Percentiles rank a stretch among this genome's conserved stretches.
phyloP scores from a whole-genome alignment of 1,284 basidiomycete genomes.

The Nidula niveotomentosa region DNA sequence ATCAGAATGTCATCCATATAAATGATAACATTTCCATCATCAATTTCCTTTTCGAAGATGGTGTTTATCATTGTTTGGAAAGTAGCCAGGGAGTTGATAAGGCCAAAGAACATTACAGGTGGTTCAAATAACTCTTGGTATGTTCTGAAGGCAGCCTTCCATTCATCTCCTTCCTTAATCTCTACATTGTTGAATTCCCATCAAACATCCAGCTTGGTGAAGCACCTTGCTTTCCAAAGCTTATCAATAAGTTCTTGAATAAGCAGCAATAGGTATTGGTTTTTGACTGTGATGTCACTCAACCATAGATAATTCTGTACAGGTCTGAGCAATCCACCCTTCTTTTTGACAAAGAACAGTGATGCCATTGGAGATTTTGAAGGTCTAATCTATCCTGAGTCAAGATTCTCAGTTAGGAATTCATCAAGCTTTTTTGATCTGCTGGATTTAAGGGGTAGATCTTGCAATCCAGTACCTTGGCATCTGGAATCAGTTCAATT shows the following conservation, averaged over 20 bases:
- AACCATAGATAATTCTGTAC: conserved; percentile 33
- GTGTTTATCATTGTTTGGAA: conserved; percentile 11
- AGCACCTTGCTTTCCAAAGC: conserved; percentile 25
- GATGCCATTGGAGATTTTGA: conserved; percentile 31
- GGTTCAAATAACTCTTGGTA: conserved; percentile 12
- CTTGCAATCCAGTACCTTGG: conserved; percentile 13
- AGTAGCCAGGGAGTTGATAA: conserved; percentile 9
- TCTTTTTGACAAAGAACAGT: conserved; percentile 43
- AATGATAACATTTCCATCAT: conserved; percentile 6
- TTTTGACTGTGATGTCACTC: conserved; percentile 33
- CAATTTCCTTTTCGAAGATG: neutral
- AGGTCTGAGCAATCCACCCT: conserved; percentile 31
- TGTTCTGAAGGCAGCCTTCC: conserved; percentile 27
- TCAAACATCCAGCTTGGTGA: conserved; percentile 33
- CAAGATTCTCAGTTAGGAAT: conserved; percentile 31
- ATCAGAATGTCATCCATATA: conserved; percentile 18
- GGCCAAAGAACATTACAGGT: conserved; percentile 13
- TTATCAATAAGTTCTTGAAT: conserved; percentile 31
- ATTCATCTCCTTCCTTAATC: conserved; percentile 26
- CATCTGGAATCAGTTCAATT: conserved; percentile 21
- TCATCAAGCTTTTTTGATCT: conserved; percentile 23
- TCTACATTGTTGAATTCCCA: conserved; percentile 28
- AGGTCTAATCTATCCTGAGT: conserved; percentile 22
- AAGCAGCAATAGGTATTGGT: conserved; percentile 33
- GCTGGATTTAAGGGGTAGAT: conserved; percentile 23